Evolutionary conservation across 2,329 filamentous ascomycete genomes (phyloP).

Genomic region (Stenocarpella maydis): DNA sequence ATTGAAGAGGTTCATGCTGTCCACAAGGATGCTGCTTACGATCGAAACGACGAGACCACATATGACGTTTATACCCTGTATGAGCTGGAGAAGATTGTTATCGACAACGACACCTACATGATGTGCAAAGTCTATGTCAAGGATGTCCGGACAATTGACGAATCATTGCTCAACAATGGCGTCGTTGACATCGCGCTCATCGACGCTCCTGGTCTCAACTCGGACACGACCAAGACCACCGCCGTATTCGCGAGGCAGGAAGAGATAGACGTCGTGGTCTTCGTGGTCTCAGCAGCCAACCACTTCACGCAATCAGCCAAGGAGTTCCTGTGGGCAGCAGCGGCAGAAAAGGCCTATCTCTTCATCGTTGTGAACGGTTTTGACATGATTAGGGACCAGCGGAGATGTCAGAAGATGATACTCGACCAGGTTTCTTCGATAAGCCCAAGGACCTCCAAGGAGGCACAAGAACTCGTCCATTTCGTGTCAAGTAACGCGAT

Average conservation of each 20-base stretch:
- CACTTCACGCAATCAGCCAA: constrained; percentile 98
- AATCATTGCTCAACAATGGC: constrained; percentile 95
- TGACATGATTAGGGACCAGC: constrained; percentile 91
- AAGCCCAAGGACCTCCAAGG: constrained; percentile 93
- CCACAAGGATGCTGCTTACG: constrained; percentile 80
- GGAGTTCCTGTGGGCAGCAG: constrained; percentile 96
- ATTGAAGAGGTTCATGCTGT: constrained; percentile 96
- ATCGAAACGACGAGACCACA: constrained; percentile 90
- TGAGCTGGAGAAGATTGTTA: constrained; percentile 87
- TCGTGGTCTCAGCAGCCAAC: constrained; percentile 96
- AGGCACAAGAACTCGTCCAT: constrained; percentile 90
- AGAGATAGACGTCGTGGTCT: constrained; percentile 98
- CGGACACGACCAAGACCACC: constrained; percentile 95
- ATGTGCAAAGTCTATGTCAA: constrained; percentile 98
- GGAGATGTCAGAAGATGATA: constrained; percentile 90
- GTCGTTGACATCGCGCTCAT: constrained; percentile 98
- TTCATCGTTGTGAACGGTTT: constrained; percentile 99
- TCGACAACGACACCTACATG: constrained; percentile 86
- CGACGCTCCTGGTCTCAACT: constrained; percentile 94
- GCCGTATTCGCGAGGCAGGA: constrained; percentile 97
- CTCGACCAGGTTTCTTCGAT: constrained; percentile 86
- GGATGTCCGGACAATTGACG: constrained; percentile 87
- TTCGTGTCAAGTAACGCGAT: constrained; percentile 98
- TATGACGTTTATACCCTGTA: constrained; percentile 85
- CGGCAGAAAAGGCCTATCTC: constrained; percentile 96